Percentiles rank a stretch among this genome's conserved stretches.
phyloP scores from a whole-genome alignment of 2,329 filamentous ascomycete genomes.

The Fusarium redolens region DNA sequence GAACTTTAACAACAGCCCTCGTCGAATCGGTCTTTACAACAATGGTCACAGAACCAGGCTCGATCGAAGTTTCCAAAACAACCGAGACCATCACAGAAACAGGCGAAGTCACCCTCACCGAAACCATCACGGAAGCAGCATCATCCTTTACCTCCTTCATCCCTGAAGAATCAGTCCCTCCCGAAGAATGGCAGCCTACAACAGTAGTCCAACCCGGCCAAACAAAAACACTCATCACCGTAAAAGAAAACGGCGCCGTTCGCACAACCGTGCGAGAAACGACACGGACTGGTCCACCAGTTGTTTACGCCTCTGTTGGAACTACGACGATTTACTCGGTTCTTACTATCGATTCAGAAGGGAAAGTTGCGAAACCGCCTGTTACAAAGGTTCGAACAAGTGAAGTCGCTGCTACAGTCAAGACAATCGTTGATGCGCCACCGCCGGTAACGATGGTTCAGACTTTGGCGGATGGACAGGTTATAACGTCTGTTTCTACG shows the following conservation, averaged over 20 bases:
- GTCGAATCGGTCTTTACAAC: conserved; percentile 26
- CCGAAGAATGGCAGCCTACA: not conserved
- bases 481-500: conserved; percentile 23
- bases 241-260: conserved; percentile 3
- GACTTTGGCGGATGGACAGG: conserved; percentile 24
- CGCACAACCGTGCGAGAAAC: conserved; percentile 9
- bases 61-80: not conserved
- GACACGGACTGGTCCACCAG: conserved; percentile 16
- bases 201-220: conserved; percentile 3
- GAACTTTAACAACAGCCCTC: conserved; percentile 21
- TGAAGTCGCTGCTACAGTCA: conserved; percentile 24
- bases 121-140: not conserved
- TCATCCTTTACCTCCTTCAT: not conserved
- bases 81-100: conserved; percentile 14
- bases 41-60: conserved; percentile 13
- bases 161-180: not conserved
- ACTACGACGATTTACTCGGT: conserved; percentile 35
- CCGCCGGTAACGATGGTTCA: conserved; percentile 14
- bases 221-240: conserved; percentile 12
- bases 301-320: conserved; percentile 27
- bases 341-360: conserved; percentile 19
- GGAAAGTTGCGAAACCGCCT: conserved; percentile 5
- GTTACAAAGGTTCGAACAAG: conserved; percentile 27
- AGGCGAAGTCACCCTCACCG: not conserved
- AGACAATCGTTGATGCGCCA: conserved; percentile 26